These are phyloP conservation scores for Lycium ferocissimum DNA, from an alignment of 257 asterid species.

Conservation along the genomic window DNA sequence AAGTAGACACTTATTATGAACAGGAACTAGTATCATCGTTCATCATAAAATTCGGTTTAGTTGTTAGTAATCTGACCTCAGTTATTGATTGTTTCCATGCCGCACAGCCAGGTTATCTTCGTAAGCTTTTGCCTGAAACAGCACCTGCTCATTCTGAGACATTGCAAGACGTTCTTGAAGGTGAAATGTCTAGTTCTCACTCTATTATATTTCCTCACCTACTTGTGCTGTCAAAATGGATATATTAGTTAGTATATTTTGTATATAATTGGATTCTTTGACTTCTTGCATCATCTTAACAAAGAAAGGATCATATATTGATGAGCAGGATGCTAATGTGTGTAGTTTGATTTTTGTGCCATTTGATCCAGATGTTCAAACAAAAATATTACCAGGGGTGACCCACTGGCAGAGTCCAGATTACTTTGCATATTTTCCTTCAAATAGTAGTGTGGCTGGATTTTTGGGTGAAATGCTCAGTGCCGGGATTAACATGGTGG, in stretches of 20 bases:
- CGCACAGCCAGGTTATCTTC: conserved; percentile 92
- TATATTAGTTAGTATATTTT: not conserved
- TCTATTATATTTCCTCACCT: not conserved
- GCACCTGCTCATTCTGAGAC: conserved; percentile 83
- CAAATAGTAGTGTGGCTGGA: conserved; percentile 90
- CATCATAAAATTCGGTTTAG: conserved; percentile 12
- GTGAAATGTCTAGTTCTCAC: conserved; percentile 45
- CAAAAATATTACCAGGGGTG: conserved; percentile 89
- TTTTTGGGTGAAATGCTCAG: conserved; percentile 97
- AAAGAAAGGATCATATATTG: conserved; percentile 4
- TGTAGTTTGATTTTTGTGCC: conserved; percentile 12
- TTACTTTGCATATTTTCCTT: conserved; percentile 81
- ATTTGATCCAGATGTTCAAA: conserved; percentile 62
- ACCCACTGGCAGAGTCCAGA: conserved; percentile 99
- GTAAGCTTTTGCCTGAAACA: conserved; percentile 76
- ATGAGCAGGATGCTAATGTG: not conserved
- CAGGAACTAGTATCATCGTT: not conserved
- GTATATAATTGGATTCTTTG: not conserved
- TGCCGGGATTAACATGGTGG: conserved; percentile 93
- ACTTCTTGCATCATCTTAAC: conserved; percentile 21
- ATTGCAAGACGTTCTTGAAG: conserved; percentile 75
- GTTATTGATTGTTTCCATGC: conserved; percentile 11
- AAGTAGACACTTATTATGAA: too few relatives aligned
- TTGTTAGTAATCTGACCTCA: not conserved
- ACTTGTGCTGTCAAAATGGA: conserved; percentile 12